Evolutionary conservation across 2,329 filamentous ascomycete genomes (phyloP), one percentile per base, ranked within the genome.

Genomic region (Zasmidium citrigriseum): DNA sequence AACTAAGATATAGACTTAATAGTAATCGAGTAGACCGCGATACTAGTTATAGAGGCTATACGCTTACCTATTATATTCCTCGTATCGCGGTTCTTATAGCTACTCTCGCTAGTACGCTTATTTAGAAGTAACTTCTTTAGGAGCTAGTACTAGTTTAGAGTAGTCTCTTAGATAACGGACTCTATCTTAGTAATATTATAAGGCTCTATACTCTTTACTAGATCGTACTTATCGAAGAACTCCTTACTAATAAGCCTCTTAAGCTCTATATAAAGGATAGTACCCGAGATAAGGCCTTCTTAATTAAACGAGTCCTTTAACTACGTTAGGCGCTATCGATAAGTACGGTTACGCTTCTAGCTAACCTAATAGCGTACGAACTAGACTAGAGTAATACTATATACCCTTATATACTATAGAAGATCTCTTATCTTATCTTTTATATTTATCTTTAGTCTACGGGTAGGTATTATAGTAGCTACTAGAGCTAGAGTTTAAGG

Each of bases 171-270:
- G n/a, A n/a, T n/a, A n/a, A n/a, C n/a, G n/a, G n/a, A n/a, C n/a
- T n/a, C n/a, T n/a, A n/a, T 7, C 27, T 34, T 34, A 34, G 14
- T 34, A 34, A 34, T 34, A 34, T 34, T 14, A 14, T 7, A 14
- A 7, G 14, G 27, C 27, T 34, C 27, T 34, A 34, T 51, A 38
- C n/a, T 34, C 29, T 38, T 29, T 51, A 14, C 48, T 51, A 25
- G 48, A 3, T 34, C n/a, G 24, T 51, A 51, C 24, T 51, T 51
- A 20, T 34, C 27, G n/a, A 51, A 29, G 23, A 51, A 51, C 16
- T 3, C 14, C 24, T 27, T 51, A 20, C 48, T 34, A 20, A 51
- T 7, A 20, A 51, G 48, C 48, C 29, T 27, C 48, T 51, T 51
- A 4, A 51, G 48, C 24, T 51, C 24, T 29, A 38, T 18, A 24